Base-by-base conservation (phyloP, 2,329 filamentous ascomycete genomes). In the Leptosphaerulina australis region DNA sequence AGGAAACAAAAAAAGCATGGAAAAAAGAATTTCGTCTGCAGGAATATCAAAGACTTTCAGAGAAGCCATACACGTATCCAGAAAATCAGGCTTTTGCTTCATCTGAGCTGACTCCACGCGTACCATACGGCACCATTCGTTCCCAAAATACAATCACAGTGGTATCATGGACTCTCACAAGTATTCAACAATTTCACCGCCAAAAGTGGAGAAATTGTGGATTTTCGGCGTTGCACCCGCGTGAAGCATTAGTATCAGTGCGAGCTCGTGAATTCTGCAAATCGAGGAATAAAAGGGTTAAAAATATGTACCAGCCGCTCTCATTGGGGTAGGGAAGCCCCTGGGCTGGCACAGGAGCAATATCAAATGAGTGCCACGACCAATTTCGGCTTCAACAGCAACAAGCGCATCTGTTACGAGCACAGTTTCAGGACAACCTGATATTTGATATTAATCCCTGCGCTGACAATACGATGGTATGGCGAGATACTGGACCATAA, bases 281-380 rank as follows among this genome's bases (percentile, higher is more conserved):
- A 60, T 29, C 49, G 62, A 18, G 60, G 60, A 3, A 61, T 65
- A 51, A 65, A 60, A 3, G 44, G 57, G 20, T 12, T 50, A 3
- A 50, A 39, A 10, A 60, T n/a, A 65, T 31, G 33, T 58, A 9
- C 52, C 63, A 3, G 49, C 58, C 21, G 62, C 62, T 20, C 40
- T 65, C 4, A 50, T 56, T 26, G 62, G 62, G 7, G 53, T 63
- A 22, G 62, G 44, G 7, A 18, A 36, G 9, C 18, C 33, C 3
- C 20, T 36, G 2, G 20, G 11, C 3, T n/a, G 33, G 14, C 4
- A 36, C 18, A n/a, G 18, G 0, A 40, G 17, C 51, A 55, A 12
- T 58, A 45, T 17, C 38, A 33, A 3, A 29, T 44, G 25, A 55
- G 49, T 3, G 50, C 50, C 4, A 28, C 20, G 2, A 45, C 33